phyloP scores from a whole-genome alignment of 306 rosid genomes.

The Sphenostylis stenocarpa region DNA sequence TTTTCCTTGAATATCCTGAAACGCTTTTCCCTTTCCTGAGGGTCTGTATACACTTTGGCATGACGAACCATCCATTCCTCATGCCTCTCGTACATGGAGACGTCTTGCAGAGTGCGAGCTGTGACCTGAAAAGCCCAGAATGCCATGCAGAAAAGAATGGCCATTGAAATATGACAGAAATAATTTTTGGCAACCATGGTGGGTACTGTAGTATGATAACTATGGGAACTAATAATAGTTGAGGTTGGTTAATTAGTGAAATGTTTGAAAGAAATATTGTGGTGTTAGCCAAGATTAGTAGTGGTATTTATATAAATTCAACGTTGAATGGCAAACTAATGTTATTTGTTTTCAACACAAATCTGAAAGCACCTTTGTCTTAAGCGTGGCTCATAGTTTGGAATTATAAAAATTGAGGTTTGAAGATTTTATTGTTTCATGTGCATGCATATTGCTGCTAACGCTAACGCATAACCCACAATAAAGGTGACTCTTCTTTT shows the following conservation, averaged over 20 bases:
- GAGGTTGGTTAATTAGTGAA: not conserved
- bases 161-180: conserved; percentile 10
- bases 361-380: not conserved
- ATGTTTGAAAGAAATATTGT: not conserved
- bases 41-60: conserved; percentile 10
- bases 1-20: conserved; percentile 39
- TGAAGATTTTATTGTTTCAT: not conserved
- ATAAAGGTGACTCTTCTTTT: too few relatives aligned
- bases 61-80: conserved; percentile 38
- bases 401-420: too few relatives aligned
- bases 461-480: too few relatives aligned
- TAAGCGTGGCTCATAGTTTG: too few relatives aligned
- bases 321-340: not conserved
- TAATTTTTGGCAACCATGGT: conserved; percentile 28
- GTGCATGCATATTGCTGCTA: too few relatives aligned
- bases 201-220: not conserved
- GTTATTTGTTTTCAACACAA: not conserved
- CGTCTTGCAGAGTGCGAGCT: conserved; percentile 39
- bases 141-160: conserved; percentile 34
- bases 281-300: not conserved
- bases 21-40: conserved; percentile 31
- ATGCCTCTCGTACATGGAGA: conserved; percentile 34
- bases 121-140: conserved; percentile 32
- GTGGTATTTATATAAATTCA: not conserved
- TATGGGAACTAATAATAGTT: not conserved